phyloP scores from a whole-genome alignment of 2,329 filamentous ascomycete genomes.

The Blastomyces parvus region DNA sequence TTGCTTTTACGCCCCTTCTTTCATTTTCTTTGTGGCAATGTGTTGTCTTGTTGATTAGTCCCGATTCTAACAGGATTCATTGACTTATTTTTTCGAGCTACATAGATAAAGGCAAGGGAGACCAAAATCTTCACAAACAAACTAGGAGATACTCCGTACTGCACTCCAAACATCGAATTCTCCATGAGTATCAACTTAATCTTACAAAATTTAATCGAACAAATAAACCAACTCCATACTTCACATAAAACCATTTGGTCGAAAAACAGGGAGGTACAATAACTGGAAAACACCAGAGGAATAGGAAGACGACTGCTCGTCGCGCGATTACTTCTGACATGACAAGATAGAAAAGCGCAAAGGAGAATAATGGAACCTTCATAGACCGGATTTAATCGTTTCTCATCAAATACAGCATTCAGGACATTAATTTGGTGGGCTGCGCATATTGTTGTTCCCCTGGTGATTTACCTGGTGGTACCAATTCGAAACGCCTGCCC shows the following conservation, averaged over 20 bases:
- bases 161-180: neutral
- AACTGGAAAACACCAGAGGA: neutral
- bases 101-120: neutral
- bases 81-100: neutral
- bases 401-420: neutral
- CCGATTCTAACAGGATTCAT: too few species aligned
- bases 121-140: neutral
- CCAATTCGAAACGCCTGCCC: slow-evolving; percentile 2
- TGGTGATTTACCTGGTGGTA: slow-evolving; percentile 1
- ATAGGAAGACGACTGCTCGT: neutral
- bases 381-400: neutral
- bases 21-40: neutral
- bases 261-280: neutral
- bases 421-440: neutral
- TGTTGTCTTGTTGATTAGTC: neutral
- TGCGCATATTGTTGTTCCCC: neutral
- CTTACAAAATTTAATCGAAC: neutral
- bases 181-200: neutral
- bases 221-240: neutral
- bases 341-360: neutral
- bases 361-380: neutral
- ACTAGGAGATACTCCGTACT: neutral
- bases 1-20: neutral
- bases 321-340: neutral
- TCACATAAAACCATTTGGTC: neutral